These are phyloP conservation scores for Saccharomycopsis olivae DNA, from an alignment of 805 yeast genomes.

Conservation along the genomic window DNA sequence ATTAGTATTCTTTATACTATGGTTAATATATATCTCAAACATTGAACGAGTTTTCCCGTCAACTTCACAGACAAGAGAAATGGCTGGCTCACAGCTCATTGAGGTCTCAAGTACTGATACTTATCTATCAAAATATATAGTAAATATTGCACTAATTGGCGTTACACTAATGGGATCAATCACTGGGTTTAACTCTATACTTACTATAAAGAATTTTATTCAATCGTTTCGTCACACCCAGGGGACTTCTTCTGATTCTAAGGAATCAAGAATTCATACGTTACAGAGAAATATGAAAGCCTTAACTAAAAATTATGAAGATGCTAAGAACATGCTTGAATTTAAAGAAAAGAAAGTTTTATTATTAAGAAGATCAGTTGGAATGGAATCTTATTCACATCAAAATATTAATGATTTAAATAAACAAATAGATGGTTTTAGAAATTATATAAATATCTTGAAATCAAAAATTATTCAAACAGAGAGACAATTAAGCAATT, in stretches of 20 bases:
- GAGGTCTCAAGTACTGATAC: too few relatives aligned
- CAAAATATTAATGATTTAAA: conserved; percentile 6
- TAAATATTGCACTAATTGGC: conserved; percentile 10
- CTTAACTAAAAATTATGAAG: conserved; percentile 3
- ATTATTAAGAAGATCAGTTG: conserved; percentile 1
- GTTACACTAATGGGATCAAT: conserved; percentile 14
- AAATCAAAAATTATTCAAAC: conserved; percentile 3
- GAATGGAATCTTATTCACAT: conserved; percentile 4
- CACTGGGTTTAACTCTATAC: conserved; percentile 14
- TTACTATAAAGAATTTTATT: conserved; percentile 1
- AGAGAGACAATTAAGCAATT: conserved; percentile 2
- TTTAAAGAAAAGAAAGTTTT: neutral
- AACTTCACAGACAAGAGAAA: too few relatives aligned
- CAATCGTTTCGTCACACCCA: neutral
- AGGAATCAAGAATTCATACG: neutral
- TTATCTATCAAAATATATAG: conserved; percentile 1
- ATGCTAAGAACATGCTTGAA: neutral
- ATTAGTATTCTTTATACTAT: neutral
- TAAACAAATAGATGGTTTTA: conserved; percentile 1
- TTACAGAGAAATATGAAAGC: conserved; percentile 2
- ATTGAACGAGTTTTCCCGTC: conserved; percentile 5
- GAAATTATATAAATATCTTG: conserved; percentile 6
- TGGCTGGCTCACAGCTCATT: too few relatives aligned
- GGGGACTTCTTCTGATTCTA: neutral
- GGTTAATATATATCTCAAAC: conserved; percentile 7